Percentiles rank a stretch among this genome's conserved stretches.
Evolutionary conservation across 2,329 filamentous ascomycete genomes (phyloP).

Genomic region (Alternaria ventricosa): DNA sequence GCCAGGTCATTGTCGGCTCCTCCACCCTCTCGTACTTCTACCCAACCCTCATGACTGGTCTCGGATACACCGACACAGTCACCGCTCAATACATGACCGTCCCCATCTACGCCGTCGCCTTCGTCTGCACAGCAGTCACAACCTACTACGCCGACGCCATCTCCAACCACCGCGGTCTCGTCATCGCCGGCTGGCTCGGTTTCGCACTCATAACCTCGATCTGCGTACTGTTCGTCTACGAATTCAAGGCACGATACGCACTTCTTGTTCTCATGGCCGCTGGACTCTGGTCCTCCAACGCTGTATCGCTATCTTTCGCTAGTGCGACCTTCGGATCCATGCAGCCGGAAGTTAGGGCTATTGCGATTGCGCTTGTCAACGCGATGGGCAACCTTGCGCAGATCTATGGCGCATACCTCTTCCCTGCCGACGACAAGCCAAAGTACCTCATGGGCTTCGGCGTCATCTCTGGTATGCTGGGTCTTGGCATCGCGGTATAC

Average conservation of each 20-base stretch:
- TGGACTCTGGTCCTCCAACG: conserved; percentile 62
- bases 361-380: conserved; percentile 62
- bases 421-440: conserved; percentile 57
- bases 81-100: conserved; percentile 60
- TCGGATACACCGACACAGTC: conserved; percentile 56
- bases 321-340: conserved; percentile 60
- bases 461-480: conserved; percentile 35
- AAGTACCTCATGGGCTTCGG: conserved; percentile 50
- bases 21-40: conserved; percentile 63
- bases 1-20: conserved; percentile 54
- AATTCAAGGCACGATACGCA: conserved; percentile 61
- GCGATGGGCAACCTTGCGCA: conserved; percentile 62
- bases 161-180: conserved; percentile 55
- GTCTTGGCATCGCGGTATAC: conserved; percentile 38
- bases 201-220: conserved; percentile 50
- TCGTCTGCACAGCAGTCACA: conserved; percentile 57
- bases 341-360: conserved; percentile 58
- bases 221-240: conserved; percentile 54
- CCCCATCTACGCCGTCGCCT: conserved; percentile 62
- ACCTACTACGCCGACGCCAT: conserved; percentile 58
- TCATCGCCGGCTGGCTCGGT: conserved; percentile 58
- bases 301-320: conserved; percentile 59
- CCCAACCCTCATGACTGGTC: conserved; percentile 59
- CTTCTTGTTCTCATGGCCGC: conserved; percentile 64
- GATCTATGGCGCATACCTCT: conserved; percentile 63